Percentiles rank a stretch among this genome's conserved stretches.
phyloP scores from a whole-genome alignment of 2,329 filamentous ascomycete genomes.

The Davidsoniella virescens region DNA sequence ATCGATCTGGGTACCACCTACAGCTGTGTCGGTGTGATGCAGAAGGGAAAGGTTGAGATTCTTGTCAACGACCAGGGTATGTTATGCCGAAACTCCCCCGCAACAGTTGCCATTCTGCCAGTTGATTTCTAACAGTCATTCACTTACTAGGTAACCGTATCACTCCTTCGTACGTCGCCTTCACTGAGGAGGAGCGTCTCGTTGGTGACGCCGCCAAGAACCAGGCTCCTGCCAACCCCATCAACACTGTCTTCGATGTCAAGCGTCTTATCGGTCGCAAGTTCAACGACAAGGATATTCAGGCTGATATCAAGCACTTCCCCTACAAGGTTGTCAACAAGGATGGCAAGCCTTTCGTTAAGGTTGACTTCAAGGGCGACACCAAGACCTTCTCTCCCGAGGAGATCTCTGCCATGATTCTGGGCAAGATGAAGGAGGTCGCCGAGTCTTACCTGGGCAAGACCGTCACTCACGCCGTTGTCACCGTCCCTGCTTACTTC shows the following conservation, averaged over 20 bases:
- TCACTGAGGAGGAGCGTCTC: slow-evolving; percentile 90
- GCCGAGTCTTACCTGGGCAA: slow-evolving; percentile 66
- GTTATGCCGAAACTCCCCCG: background rate
- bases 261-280: slow-evolving; percentile 81
- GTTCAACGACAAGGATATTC: slow-evolving; percentile 69
- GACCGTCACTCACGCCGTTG: slow-evolving; percentile 74
- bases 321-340: slow-evolving; percentile 88
- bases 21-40: slow-evolving; percentile 89
- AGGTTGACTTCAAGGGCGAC: slow-evolving; percentile 49
- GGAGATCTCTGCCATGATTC: slow-evolving; percentile 66
- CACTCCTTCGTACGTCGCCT: slow-evolving; percentile 87
- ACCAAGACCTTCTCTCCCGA: slow-evolving; percentile 64
- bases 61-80: slow-evolving; percentile 72
- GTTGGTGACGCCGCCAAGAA: slow-evolving; percentile 97
- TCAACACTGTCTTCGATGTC: slow-evolving; percentile 62
- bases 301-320: slow-evolving; percentile 94
- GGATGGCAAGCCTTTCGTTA: slow-evolving; percentile 75
- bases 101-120: background rate
- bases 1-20: slow-evolving; percentile 86
- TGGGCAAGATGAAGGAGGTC: slow-evolving; percentile 73
- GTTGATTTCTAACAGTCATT: slow-evolving; percentile 8
- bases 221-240: slow-evolving; percentile 69
- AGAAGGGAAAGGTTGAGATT: slow-evolving; percentile 88
- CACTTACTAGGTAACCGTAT: slow-evolving; percentile 59
- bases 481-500: slow-evolving; percentile 95